Conservation (phyloP, 148 eudicot genomes). For the Bassia scoparia region DNA sequence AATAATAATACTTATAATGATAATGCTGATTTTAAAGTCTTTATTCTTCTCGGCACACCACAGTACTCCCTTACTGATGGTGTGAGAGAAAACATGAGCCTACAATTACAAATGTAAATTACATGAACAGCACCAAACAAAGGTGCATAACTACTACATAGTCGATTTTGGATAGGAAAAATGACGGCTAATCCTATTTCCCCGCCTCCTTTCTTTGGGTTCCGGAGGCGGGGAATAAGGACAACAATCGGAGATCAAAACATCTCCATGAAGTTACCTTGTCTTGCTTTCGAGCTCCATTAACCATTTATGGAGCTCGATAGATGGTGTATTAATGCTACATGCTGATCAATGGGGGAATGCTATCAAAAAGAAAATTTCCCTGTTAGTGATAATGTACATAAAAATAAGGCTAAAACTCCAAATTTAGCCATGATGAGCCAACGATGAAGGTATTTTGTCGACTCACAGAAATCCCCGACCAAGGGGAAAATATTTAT, state of each 20-base stretch:
- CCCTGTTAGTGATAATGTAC: slow-evolving; percentile 21
- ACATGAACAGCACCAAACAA: slow-evolving; percentile 1
- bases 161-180: slow-evolving; percentile 2
- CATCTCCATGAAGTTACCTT: slow-evolving; percentile 8
- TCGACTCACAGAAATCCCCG: slow-evolving; percentile 8
- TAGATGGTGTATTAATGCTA: slow-evolving; percentile 14
- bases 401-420: slow-evolving; percentile 24
- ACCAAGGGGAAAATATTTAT: slow-evolving; percentile 12
- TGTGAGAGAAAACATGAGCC: background rate
- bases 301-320: slow-evolving; percentile 19
- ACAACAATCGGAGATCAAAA: background rate
- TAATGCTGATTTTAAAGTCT: slow-evolving; percentile 13
- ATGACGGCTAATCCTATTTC: slow-evolving; percentile 8
- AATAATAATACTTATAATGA: background rate
- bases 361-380: slow-evolving; percentile 15
- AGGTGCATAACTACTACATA: background rate
- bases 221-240: background rate
- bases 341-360: slow-evolving; percentile 20
- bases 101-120: background rate
- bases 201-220: slow-evolving; percentile 12
- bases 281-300: slow-evolving; percentile 17
- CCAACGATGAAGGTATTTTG: slow-evolving; percentile 17
- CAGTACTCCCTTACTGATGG: slow-evolving; percentile 19
- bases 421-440: slow-evolving; percentile 25
- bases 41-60: slow-evolving; percentile 17